Base-by-base conservation (phyloP, 768 basidiomycete species). In the Naematelia encephala region DNA sequence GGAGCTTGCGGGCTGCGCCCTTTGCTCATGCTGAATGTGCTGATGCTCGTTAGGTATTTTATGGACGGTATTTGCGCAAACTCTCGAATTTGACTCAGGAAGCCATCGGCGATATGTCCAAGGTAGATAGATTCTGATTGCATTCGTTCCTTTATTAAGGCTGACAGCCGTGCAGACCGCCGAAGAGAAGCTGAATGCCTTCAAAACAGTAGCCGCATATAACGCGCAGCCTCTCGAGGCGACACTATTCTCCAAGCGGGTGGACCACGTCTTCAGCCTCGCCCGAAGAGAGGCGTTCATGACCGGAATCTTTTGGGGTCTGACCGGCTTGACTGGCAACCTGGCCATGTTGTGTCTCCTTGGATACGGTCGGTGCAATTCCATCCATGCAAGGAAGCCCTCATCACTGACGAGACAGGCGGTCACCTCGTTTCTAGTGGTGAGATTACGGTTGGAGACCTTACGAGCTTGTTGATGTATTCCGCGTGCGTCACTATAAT, bases 31-130 rank as follows among this genome's bases (percentile, higher is more conserved):
- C 19, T n/a, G 4, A 22, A 23, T 5, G 8, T 46, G 12, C 54
- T 25, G 54, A 26, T 49, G 49, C 26, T 27, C 10, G 59, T 3
- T 64, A 94, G 89, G 90, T 97, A 12, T 89, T 91, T 75, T 99
- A 99, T 69, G 93, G 94, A 63, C 85, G 92, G 12, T 99, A 97
- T 78, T 79, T 99, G 54, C 91, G 92, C 74, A 87, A 86, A 61
- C 83, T 99, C 2, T 90, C 90, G 5, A 91, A 90, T 68, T 81
- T 86, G 69, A 93, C 94, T 4, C 94, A 99, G 76, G 91, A 92
- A 69, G 91, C 93, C 1, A 83, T 96, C 53, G 93, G 93, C 56
- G 92, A 94, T 56, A 91, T 94, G 92, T 90, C 91, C 28, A 92
- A 84, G 77, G 82, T 79, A 14, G 39, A 67, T 65, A 47, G 3